Conservation (phyloP, 352 stramenopile species). For the Blastocystis sp. region DNA sequence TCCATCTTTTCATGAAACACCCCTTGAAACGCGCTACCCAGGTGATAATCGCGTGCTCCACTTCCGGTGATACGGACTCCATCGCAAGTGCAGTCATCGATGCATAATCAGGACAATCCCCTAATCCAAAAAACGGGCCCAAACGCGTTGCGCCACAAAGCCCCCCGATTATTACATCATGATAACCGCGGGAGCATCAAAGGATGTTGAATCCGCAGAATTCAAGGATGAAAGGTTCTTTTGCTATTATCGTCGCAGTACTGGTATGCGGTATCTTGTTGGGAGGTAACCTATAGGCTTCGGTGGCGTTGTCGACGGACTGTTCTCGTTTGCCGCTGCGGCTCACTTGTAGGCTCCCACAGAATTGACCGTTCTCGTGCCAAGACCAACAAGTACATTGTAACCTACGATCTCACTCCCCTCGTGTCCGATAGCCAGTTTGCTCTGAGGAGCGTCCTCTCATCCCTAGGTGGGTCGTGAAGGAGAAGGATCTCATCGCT, state of each 20-base stretch:
- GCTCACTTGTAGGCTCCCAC: slow-evolving; percentile 11
- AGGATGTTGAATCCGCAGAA: slow-evolving; percentile 43
- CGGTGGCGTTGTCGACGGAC: neutral
- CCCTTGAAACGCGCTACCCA: slow-evolving; percentile 2
- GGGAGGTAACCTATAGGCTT: slow-evolving; percentile 47
- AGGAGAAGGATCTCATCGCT: slow-evolving; percentile 40
- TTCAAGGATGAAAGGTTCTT: slow-evolving; percentile 36
- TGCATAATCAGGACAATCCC: neutral
- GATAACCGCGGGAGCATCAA: slow-evolving; percentile 65
- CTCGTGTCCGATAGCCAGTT: slow-evolving; percentile 40
- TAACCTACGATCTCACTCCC: slow-evolving; percentile 62
- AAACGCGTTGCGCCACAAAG: neutral
- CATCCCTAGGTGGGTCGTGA: slow-evolving; percentile 41
- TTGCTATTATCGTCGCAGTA: slow-evolving; percentile 5
- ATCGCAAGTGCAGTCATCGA: neutral
- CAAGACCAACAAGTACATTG: slow-evolving; percentile 42
- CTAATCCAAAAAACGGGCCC: neutral
- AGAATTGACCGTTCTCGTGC: slow-evolving; percentile 6
- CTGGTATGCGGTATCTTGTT: neutral
- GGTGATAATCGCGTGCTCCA: slow-evolving; percentile 24
- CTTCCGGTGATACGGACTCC: slow-evolving; percentile 18
- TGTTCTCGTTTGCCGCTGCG: neutral
- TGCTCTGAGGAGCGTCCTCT: neutral
- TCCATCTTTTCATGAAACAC: slow-evolving; percentile 16
- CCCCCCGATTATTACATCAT: neutral